Evolutionary conservation across 805 yeast genomes (phyloP).

Genomic region (Hanseniaspora valbyensis): DNA sequence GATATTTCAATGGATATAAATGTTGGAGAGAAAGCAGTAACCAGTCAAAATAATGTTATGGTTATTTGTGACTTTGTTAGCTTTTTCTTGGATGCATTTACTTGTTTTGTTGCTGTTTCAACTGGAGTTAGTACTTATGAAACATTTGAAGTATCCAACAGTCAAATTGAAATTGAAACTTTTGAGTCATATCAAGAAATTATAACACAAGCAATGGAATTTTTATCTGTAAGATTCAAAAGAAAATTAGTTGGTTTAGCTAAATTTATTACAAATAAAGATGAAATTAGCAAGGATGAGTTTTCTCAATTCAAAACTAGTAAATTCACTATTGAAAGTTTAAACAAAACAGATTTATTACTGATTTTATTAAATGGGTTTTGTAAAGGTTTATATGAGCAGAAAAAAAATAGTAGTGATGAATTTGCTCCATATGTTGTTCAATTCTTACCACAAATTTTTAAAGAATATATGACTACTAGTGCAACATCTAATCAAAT

Average conservation of each 20-base stretch:
- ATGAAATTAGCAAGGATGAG: slow-evolving; percentile 20
- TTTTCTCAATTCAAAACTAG: slow-evolving; percentile 19
- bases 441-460: neutral
- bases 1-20: no score
- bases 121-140: neutral
- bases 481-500: slow-evolving; percentile 13
- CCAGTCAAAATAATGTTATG: neutral
- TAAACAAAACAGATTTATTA: slow-evolving; percentile 1
- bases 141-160: slow-evolving; percentile 10
- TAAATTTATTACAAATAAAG: slow-evolving; percentile 22
- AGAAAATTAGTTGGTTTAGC: slow-evolving; percentile 16
- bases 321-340: slow-evolving; percentile 20
- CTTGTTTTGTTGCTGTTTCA: slow-evolving; percentile 1
- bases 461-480: slow-evolving; percentile 19
- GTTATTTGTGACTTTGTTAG: neutral
- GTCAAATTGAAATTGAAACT: slow-evolving; percentile 14
- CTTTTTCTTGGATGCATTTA: neutral
- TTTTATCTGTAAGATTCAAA: slow-evolving; percentile 25
- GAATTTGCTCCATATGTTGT: neutral
- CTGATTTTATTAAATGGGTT: slow-evolving; percentile 4
- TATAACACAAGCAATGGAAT: slow-evolving; percentile 28
- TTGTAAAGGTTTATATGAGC: neutral
- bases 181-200: slow-evolving; percentile 10
- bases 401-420: neutral
- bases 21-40: neutral